A percentile compares a stretch with the other conserved stretches of the same genome.
phyloP scores from a whole-genome alignment of 1,139 yeast genomes.

The Debaryomyces sp. region DNA sequence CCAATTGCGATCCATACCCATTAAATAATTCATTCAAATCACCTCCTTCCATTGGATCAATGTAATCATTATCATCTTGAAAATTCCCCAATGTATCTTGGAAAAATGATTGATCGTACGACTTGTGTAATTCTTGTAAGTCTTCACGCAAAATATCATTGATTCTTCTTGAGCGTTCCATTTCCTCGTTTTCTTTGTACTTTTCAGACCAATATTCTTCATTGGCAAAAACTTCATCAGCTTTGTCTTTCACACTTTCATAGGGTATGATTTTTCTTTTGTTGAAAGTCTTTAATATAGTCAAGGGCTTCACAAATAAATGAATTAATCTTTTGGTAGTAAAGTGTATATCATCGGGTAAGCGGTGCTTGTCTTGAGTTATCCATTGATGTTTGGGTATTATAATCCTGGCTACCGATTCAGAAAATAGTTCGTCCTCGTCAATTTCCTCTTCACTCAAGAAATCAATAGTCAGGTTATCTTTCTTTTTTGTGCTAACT shows the following conservation, averaged over 20 bases:
- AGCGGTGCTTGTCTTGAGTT: conserved; percentile 42
- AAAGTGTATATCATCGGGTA: conserved; percentile 77
- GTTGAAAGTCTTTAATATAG: conserved; percentile 66
- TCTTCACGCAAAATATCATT: conserved; percentile 21
- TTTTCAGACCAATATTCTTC: conserved; percentile 15
- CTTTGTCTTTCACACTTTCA: not conserved
- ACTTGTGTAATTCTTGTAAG: conserved; percentile 17
- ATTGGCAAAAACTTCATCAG: conserved; percentile 10
- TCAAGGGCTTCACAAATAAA: conserved; percentile 67
- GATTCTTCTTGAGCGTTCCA: conserved; percentile 16
- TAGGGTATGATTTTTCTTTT: conserved; percentile 22
- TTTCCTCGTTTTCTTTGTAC: conserved; percentile 13
- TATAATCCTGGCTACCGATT: conserved; percentile 15
- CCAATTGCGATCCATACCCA: conserved; percentile 14
- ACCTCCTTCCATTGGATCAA: conserved; percentile 9
- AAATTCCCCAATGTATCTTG: conserved; percentile 10
- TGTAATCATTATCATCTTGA: conserved; percentile 4
- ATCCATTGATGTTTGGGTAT: conserved; percentile 38
- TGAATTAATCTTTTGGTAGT: conserved; percentile 69
- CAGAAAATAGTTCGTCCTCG: conserved; percentile 52
- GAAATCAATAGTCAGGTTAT: conserved; percentile 46
- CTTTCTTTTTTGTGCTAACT: conserved; percentile 16
- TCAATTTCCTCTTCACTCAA: conserved; percentile 38
- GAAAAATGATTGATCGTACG: conserved; percentile 15
- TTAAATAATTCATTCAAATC: not conserved